phyloP scores from a whole-genome alignment of 108 stramenopile genomes.

The Bacterosira constricta region DNA sequence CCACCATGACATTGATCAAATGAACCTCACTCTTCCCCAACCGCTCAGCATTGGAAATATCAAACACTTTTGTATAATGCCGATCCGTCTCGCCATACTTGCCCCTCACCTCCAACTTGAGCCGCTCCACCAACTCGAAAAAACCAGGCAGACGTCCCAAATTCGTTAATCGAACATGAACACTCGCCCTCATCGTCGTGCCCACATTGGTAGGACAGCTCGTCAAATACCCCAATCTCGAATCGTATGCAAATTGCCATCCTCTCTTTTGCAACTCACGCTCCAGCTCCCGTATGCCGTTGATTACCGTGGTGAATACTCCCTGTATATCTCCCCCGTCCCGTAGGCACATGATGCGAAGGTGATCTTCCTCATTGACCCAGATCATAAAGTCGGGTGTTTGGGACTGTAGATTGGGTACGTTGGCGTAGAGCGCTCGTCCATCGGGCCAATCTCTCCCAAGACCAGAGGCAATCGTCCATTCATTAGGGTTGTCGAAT shows the following conservation, averaged over 20 bases:
- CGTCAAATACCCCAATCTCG: slow-evolving; percentile 75
- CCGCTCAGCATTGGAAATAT: slow-evolving; percentile 88
- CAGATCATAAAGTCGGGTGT: slow-evolving; percentile 88
- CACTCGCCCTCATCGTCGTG: slow-evolving; percentile 83
- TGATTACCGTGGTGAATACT: slow-evolving; percentile 77
- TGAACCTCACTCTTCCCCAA: slow-evolving; percentile 91
- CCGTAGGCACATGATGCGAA: slow-evolving; percentile 85
- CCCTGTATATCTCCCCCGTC: slow-evolving; percentile 88
- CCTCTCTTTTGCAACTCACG: slow-evolving; percentile 54
- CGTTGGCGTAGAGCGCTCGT: slow-evolving; percentile 74
- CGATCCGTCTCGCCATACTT: slow-evolving; percentile 50
- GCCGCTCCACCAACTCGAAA: slow-evolving; percentile 56
- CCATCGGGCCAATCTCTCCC: slow-evolving; percentile 91
- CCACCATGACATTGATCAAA: slow-evolving; percentile 91
- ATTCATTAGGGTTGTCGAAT: slow-evolving; percentile 86
- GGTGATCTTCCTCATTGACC: slow-evolving; percentile 92
- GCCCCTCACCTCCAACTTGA: slow-evolving; percentile 65
- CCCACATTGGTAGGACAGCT: slow-evolving; percentile 89
- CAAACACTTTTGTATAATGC: slow-evolving; percentile 72
- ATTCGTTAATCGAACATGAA: slow-evolving; percentile 81
- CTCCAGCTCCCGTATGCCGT: slow-evolving; percentile 66
- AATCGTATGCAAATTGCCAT: slow-evolving; percentile 58
- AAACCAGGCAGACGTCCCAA: slow-evolving; percentile 71
- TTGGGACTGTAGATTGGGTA: slow-evolving; percentile 33
- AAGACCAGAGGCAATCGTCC: slow-evolving; percentile 74